Conservation (phyloP, 495 filamentous ascomycete species). For the Chaetomium fimeti region DNA sequence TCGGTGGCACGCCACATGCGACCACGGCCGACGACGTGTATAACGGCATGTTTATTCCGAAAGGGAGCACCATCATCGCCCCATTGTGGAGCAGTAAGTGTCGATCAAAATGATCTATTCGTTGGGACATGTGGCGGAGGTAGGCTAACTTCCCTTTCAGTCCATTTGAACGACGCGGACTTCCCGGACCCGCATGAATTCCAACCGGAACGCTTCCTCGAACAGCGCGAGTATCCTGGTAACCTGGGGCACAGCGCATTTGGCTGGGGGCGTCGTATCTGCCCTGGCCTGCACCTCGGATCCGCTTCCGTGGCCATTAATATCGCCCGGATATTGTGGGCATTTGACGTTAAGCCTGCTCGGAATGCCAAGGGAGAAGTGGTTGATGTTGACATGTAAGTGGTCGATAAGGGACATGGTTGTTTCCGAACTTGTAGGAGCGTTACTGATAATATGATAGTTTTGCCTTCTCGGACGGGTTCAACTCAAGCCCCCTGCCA, state of each 20-base stretch:
- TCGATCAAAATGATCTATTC: constrained; percentile 17
- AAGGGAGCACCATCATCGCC: constrained; percentile 54
- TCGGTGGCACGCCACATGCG: constrained; percentile 59
- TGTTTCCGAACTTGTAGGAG: not conserved
- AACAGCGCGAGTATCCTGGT: constrained; percentile 49
- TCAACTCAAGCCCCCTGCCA: constrained; percentile 52
- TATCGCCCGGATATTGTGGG: constrained; percentile 57
- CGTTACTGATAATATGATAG: constrained; percentile 23
- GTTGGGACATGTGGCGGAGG: constrained; percentile 16
- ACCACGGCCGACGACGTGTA: constrained; percentile 57
- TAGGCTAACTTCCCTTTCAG: constrained; percentile 26
- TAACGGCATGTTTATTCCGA: constrained; percentile 52
- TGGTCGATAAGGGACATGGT: not conserved
- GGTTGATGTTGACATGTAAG: constrained; percentile 51
- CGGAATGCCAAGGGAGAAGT: constrained; percentile 46
- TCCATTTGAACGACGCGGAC: constrained; percentile 58
- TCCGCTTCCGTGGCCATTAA: constrained; percentile 50
- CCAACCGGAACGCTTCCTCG: constrained; percentile 45
- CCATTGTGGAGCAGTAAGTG: constrained; percentile 49
- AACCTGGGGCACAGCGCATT: constrained; percentile 57
- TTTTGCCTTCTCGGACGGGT: constrained; percentile 52
- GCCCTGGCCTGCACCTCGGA: constrained; percentile 54
- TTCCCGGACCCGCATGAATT: constrained; percentile 57
- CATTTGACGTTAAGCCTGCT: constrained; percentile 47
- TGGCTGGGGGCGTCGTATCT: constrained; percentile 58